Percentiles rank a stretch among this genome's conserved stretches.
Evolutionary conservation across 225 moss, liverwort and hornwort genomes (phyloP).

Genomic region (Polytrichum formosum): DNA sequence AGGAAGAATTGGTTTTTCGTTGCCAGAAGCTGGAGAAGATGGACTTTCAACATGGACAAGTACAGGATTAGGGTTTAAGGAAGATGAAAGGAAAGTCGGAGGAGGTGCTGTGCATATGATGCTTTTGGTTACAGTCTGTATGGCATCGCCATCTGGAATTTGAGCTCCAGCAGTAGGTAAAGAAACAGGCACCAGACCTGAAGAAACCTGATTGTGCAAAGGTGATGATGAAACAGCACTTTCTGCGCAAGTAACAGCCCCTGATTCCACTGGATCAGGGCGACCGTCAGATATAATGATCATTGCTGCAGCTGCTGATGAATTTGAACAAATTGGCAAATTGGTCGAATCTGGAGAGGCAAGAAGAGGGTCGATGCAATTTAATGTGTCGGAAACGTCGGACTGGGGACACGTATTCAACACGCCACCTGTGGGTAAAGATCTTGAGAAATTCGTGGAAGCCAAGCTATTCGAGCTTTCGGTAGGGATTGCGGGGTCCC

Average conservation of each 20-base stretch:
- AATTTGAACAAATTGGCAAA: neutral
- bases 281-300: neutral
- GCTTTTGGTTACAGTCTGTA: neutral
- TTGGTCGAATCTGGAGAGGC: neutral
- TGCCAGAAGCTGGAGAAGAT: neutral
- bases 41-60: too few species aligned
- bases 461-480: neutral
- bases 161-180: neutral
- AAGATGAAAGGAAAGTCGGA: neutral
- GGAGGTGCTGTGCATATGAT: neutral
- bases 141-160: neutral
- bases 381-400: neutral
- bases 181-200: neutral
- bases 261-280: neutral
- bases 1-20: constrained; percentile 5
- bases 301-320: neutral
- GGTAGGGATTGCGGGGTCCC: neutral
- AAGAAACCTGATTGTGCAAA: neutral
- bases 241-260: neutral
- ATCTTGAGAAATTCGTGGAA: neutral
- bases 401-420: neutral
- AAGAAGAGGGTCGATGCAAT: neutral
- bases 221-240: neutral
- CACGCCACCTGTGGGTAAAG: constrained; percentile 2
- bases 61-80: neutral